Percentiles rank a stretch among this genome's conserved stretches.
These are phyloP conservation scores for Penicillium sp. DNA, from an alignment of 2,329 filamentous ascomycete species.

Conservation along the genomic window DNA sequence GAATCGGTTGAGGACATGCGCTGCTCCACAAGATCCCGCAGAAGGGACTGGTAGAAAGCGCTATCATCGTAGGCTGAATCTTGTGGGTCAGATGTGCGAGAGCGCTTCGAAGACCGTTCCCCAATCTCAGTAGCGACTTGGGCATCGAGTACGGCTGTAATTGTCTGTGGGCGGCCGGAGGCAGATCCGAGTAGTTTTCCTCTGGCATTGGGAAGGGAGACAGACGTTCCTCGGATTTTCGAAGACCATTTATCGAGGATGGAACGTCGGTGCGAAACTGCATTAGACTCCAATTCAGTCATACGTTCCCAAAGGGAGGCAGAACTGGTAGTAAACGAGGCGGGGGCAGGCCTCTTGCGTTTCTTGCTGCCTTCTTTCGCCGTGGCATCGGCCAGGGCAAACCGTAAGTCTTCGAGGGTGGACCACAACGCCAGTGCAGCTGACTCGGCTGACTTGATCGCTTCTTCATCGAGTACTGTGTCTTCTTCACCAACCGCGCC, in stretches of 20 bases:
- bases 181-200: constrained; percentile 59
- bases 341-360: constrained; percentile 51
- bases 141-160: constrained; percentile 44
- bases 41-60: constrained; percentile 86
- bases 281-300: constrained; percentile 59
- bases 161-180: constrained; percentile 50
- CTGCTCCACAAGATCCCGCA: constrained; percentile 91
- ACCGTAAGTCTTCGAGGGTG: constrained; percentile 52
- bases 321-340: constrained; percentile 52
- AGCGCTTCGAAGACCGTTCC: constrained; percentile 33
- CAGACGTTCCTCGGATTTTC: constrained; percentile 59
- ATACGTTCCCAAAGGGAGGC: constrained; percentile 70
- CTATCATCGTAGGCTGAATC: constrained; percentile 83
- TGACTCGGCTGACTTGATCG: constrained; percentile 74
- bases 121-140: constrained; percentile 43
- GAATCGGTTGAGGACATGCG: constrained; percentile 62
- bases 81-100: constrained; percentile 20
- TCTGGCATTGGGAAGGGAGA: constrained; percentile 54
- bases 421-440: constrained; percentile 83
- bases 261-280: constrained; percentile 60
- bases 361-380: constrained; percentile 35
- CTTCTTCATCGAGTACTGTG: constrained; percentile 28
- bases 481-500: constrained; percentile 16
- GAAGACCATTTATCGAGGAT: constrained; percentile 86
- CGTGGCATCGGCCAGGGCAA: constrained; percentile 39